Evolutionary conservation across 1,284 basidiomycete genomes (phyloP), one percentile per base, ranked within the genome.

Genomic region (Lentinula novae-zelandiae): DNA sequence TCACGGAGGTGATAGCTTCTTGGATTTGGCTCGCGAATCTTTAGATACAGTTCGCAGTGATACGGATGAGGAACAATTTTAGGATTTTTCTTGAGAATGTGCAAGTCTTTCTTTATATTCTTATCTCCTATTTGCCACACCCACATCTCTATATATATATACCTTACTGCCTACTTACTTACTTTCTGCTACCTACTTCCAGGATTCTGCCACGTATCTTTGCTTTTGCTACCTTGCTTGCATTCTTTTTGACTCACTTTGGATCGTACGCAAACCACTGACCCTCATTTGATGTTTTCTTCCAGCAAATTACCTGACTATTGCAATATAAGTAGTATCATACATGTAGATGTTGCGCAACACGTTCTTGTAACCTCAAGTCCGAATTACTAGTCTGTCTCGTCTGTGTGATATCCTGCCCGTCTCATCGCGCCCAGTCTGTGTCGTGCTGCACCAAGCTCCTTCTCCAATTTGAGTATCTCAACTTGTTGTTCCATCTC

Each of bases 401-500:
- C 89, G 67, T 91, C 83, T 22, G 90, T 90, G 70, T 93, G 90
- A 68, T 93, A 97, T 70, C 92, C 93, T 58, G 93, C 93, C 56
- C 94, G 83, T 63, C 95, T 83, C 92, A 96, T 96, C 53, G 87
- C 88, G 50, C 95, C 95, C 65, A 97, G 75, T 64, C 87, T 82
- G 73, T 94, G 87, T 61, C 95, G 82, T 27, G 95, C 92, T 40
- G 90, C 93, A 53, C 90, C 92, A 39, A 99, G 80, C 10, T 98
- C 95, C 81, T 98, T 98, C 82, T 98, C 96, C 68, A 98, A 77
- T 72, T 91, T 96, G 67, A 99, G 80, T 66, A 99, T 98, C 74
- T 97, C 93, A 51, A 99, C 97, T 77, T 98, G 96, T 73, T 97
- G 95, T 77, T 99, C 96, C 95, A 99, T 98, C 82, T 98, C 95